phyloP scores from a whole-genome alignment of 108 stramenopile species.

The Fragilaria radians region DNA sequence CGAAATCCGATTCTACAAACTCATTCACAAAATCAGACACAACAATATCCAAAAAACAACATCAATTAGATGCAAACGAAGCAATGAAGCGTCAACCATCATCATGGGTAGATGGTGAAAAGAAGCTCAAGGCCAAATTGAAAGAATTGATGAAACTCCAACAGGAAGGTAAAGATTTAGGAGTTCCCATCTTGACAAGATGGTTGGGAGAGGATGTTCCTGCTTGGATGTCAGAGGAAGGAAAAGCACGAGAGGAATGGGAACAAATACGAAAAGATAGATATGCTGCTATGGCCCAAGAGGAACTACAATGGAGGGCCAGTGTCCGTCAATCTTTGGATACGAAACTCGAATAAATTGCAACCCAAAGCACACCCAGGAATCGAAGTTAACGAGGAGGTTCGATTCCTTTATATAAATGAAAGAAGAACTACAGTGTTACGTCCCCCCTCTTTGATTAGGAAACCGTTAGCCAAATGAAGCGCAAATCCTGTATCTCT shows the following conservation, averaged over 20 bases:
- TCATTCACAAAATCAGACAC: too few relatives aligned
- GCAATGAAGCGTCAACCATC: background rate
- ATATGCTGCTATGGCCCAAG: slow-evolving; percentile 42
- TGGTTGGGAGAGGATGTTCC: slow-evolving; percentile 61
- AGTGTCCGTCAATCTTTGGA: background rate
- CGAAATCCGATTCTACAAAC: too few relatives aligned
- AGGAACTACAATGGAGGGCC: slow-evolving; percentile 41
- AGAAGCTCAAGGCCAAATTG: slow-evolving; percentile 43
- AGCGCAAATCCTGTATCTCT: too few relatives aligned
- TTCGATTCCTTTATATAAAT: too few relatives aligned
- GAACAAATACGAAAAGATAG: slow-evolving; percentile 28
- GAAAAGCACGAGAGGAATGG: slow-evolving; percentile 34
- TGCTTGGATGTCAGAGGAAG: slow-evolving; percentile 27
- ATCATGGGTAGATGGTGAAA: slow-evolving; percentile 45
- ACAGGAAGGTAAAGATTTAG: slow-evolving; percentile 37
- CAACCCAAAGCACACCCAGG: too few relatives aligned
- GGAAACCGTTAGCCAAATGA: too few relatives aligned
- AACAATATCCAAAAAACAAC: too few relatives aligned
- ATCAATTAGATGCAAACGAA: background rate
- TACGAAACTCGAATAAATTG: too few relatives aligned
- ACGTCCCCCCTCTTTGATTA: too few relatives aligned
- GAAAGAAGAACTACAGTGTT: too few relatives aligned
- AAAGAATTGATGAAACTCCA: slow-evolving; percentile 35
- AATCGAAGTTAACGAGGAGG: too few relatives aligned
- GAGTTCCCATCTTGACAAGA: slow-evolving; percentile 54